Base-by-base conservation (phyloP, 2,329 filamentous ascomycete genomes). In the Cladobotryum protrusum region DNA sequence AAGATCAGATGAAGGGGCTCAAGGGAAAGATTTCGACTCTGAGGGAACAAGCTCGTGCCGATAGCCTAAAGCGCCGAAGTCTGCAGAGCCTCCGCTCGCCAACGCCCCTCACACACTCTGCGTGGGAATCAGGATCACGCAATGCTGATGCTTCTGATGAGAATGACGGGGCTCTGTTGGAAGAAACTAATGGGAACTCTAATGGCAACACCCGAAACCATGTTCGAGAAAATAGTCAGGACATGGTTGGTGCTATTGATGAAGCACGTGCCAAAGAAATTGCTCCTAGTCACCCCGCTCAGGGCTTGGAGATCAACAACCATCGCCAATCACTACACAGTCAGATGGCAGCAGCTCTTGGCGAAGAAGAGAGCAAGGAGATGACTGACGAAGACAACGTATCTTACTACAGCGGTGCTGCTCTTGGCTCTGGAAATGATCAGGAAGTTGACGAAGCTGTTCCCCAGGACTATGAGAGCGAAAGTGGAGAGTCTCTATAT, bases 21-120 rank as follows among this genome's bases (percentile, higher is more conserved):
- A 91, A 90, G 62, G 88, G 87, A 52, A 89, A 89, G 60, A 90
- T 96, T 34, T 91, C 89, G 1, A 86, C 76, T 14, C 68, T 96
- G 39, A 86, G 87, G 58, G 83, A 90, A 54, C 85, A 89, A 59
- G 86, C 88, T 0, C 81, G 86, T 17, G 87, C 86, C 51, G 90
- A 95, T 58, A 89, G 80, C 58, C 67, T 95, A 59, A 84, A 87
- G 60, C 79, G 90, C 45, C 80, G 84, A 49, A 95, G 88, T 64
- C 67, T 91, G 47, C 85, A 89, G 58, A 90, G 80, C 60, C 68
- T 92, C 52, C 80, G 87, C 35, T 86, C 83, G 1, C 83, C 85
- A 0, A 93, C 86, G 61, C 89, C 88, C 0, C 87, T 95, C 61
- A 91, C 86, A 1, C 81, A 88, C 57, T 80, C 88, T 3, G 72